These are phyloP conservation scores for Cyberlindnera galapagoensis DNA, from an alignment of 805 yeast genomes.

Conservation along the genomic window DNA sequence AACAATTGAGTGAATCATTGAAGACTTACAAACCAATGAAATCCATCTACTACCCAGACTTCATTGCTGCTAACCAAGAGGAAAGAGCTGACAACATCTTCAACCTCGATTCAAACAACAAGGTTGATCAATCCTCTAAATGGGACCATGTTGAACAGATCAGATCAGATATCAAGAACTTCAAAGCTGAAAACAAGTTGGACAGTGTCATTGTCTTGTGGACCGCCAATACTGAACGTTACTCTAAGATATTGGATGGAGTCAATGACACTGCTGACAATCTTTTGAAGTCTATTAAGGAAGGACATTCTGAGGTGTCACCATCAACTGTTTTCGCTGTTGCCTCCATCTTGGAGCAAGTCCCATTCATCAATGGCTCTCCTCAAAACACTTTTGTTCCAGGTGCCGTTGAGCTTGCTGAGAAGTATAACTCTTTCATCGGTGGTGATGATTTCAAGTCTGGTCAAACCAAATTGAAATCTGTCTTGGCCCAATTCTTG, in stretches of 20 bases:
- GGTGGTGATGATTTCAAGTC: conserved; percentile 98
- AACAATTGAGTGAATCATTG: conserved; percentile 61
- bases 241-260: conserved; percentile 67
- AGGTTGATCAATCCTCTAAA: conserved; percentile 51
- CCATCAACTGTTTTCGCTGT: conserved; percentile 94
- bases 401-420: conserved; percentile 88
- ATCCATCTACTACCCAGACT: conserved; percentile 91
- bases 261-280: conserved; percentile 87
- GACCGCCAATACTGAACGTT: conserved; percentile 98
- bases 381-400: conserved; percentile 98
- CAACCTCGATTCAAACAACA: conserved; percentile 47
- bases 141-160: conserved; percentile 87
- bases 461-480: conserved; percentile 93
- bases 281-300: conserved; percentile 64
- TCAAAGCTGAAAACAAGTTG: conserved; percentile 63
- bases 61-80: conserved; percentile 90
- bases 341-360: conserved; percentile 82
- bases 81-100: conserved; percentile 86
- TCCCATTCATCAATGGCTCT: conserved; percentile 92
- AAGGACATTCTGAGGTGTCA: conserved; percentile 75
- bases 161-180: conserved; percentile 75
- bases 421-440: conserved; percentile 63
- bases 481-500: conserved; percentile 92
- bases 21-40: conserved; percentile 62
- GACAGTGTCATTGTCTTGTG: conserved; percentile 89